Base-by-base conservation (phyloP, 1,284 basidiomycete species). In the Chiua sp. region DNA sequence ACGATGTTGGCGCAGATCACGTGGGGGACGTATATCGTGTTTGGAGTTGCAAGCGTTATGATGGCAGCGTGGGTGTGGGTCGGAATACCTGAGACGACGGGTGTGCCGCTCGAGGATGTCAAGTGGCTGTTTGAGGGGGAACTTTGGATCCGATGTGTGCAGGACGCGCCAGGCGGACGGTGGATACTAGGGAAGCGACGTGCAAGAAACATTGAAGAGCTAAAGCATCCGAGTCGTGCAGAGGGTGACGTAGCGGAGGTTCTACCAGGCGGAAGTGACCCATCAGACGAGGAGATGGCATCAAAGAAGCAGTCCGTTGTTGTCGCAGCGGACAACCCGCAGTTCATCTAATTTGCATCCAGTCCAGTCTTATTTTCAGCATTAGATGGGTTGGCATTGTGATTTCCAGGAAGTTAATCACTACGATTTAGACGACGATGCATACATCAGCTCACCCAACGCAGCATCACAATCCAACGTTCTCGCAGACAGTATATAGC, bases 1-100 rank as follows among this genome's bases (percentile, higher is more conserved):
- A 79, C 76, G 57, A 81, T 85, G 81, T 72, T 84, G 37, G 70
- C 73, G 48, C 68, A 66, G 42, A 79, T 83, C 54, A 74, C 63
- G 10, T 83, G 82, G 68, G 83, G 82, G 35, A 85, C 83, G 23
- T 83, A 80, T 67, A 69, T 84, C 28, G 62, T 82, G 23, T 85
- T 83, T 55, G 83, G 82, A 0, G 65, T 78, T 39, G 77, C 77
- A 60, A 79, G 79, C 57, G 23, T 81, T 16, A 57, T 76, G 59
- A 82, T 82, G 81, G 71, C 73, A 22, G 46, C 68, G 13, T 83
- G 77, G 79, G 72, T 76, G 49, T 83, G 82, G 65, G 61, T 69
- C 7, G 78, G 73, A 53, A 68, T 82, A 15, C 81, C 82, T 0
- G 82, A 83, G 69, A 83, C 81, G 33, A 73, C 73, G 8, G 80